phyloP scores from a whole-genome alignment of 768 basidiomycete genomes.

The Termitomyces bulborhizus region DNA sequence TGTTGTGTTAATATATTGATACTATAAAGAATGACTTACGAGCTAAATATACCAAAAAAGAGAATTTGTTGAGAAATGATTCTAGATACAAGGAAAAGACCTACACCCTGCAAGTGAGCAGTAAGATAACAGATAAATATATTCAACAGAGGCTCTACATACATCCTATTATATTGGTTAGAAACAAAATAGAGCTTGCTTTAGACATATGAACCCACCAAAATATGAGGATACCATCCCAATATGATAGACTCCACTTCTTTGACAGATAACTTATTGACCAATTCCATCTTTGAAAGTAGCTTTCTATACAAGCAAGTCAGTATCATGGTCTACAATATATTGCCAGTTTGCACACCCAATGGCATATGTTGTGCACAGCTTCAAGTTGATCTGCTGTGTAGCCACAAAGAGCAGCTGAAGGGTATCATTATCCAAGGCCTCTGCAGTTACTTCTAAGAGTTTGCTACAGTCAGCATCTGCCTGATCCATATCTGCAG shows the following conservation, averaged over 20 bases:
- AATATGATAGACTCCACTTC: conserved; percentile 5
- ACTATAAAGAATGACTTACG: not conserved
- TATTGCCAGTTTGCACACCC: not conserved
- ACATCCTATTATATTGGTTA: not conserved
- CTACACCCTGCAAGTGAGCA: not conserved
- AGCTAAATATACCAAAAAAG: not conserved
- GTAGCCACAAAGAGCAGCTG: conserved; percentile 9
- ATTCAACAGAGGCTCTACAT: not conserved
- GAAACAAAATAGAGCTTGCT: not conserved
- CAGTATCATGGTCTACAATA: not conserved
- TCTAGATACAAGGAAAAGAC: not conserved
- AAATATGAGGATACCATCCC: conserved; percentile 10
- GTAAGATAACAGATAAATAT: not conserved
- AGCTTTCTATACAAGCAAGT: not conserved
- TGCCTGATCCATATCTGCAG: conserved; percentile 3
- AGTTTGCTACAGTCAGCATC: conserved; percentile 2
- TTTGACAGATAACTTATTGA: conserved; percentile 2
- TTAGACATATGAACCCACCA: not conserved
- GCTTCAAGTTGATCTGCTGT: conserved; percentile 3
- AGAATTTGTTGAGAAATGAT: too few species aligned
- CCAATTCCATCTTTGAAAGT: conserved; percentile 1
- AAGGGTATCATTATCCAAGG: conserved; percentile 8
- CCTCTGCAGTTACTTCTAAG: conserved; percentile 1
- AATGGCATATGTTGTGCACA: conserved; percentile 8
- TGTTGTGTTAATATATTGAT: too few species aligned